Evolutionary conservation across 1,284 basidiomycete genomes (phyloP).

Genomic region (Sporisorium reilianum): DNA sequence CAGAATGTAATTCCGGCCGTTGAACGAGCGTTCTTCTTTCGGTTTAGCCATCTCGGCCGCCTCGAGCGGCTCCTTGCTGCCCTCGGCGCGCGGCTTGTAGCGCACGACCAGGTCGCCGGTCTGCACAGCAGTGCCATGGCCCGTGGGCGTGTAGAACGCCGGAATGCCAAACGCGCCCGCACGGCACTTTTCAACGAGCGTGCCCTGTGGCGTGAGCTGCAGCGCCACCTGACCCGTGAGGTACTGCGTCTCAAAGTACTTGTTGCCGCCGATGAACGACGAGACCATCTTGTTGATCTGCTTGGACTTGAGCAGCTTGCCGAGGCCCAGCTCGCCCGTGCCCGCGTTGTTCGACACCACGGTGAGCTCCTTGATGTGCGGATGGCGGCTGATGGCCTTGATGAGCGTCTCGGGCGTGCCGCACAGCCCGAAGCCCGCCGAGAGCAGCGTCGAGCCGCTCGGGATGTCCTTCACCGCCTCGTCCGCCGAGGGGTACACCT

Average conservation of each 20-base stretch:
- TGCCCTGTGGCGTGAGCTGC: conserved; percentile 71
- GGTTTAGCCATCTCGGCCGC: conserved; percentile 67
- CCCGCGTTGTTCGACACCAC: conserved; percentile 68
- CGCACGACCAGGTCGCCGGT: conserved; percentile 70
- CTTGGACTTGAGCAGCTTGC: conserved; percentile 56
- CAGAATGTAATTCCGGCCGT: conserved; percentile 85
- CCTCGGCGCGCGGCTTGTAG: conserved; percentile 59
- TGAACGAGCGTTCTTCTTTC: conserved; percentile 84
- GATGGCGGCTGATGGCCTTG: conserved; percentile 53
- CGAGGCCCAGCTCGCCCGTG: conserved; percentile 61
- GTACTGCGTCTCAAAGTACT: conserved; percentile 65
- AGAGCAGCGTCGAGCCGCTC: conserved; percentile 58
- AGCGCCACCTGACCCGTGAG: conserved; percentile 62
- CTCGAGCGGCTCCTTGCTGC: conserved; percentile 43
- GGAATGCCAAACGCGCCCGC: conserved; percentile 95
- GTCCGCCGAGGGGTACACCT: conserved; percentile 55
- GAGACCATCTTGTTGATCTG: conserved; percentile 64
- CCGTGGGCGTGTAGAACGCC: conserved; percentile 94
- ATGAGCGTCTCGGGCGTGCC: conserved; percentile 68
- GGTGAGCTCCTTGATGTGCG: conserved; percentile 58
- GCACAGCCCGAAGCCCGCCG: conserved; percentile 67
- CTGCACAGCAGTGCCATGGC: conserved; percentile 72
- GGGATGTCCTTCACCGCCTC: conserved; percentile 65
- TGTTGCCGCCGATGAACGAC: conserved; percentile 68
- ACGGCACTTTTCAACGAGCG: conserved; percentile 88